Base-by-base conservation (phyloP, 441 rosid genomes). In the Melastoma candidum region DNA sequence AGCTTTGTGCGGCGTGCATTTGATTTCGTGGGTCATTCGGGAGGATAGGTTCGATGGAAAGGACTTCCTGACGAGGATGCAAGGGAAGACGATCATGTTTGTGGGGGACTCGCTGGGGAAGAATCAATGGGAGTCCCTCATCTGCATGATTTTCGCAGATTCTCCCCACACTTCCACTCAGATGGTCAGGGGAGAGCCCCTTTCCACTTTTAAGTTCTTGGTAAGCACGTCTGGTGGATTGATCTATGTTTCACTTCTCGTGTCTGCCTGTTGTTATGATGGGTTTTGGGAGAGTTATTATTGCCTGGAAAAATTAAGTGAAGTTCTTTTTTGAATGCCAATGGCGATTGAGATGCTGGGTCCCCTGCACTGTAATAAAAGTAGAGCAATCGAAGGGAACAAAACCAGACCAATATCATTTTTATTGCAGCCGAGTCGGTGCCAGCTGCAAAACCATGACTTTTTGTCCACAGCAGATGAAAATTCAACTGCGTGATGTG, bases 71-170 rank as follows among this genome's bases (percentile, higher is more conserved):
- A 53, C 24, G 48, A 73, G 71, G 53, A 78, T 90, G 98, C 73
- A 67, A 51, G 85, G 85, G 68, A 82, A 74, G 73, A 77, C 66
- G 0, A 53, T 90, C 69, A 80, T 87, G 90, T 87, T 87, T 55
- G 97, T 83, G 44, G 97, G 97, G 50, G 97, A 87, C 57, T 90
- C 97, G 0, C 63, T 90, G 29, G 90, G 96, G 9, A 69, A 83
- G 63, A 85, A 87, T 63, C 97, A 90, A 71, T 85, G 89, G 87
- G 87, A 90, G 73, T 87, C 98, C 27, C 69, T 92, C 77, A 74
- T 79, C 52, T 92, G 96, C 51, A 60, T 85, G 92, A 77, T 85
- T 49, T 27, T 70, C 51, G 68, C 89, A 44, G 56, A 82, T 1
- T 71, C 74, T 53, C 89, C 98, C 14, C 46, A 29, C 43, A 70